Percentiles rank a stretch among this genome's conserved stretches.
phyloP scores from a whole-genome alignment of 352 stramenopile genomes.

The Nothophytophthora sp. region DNA sequence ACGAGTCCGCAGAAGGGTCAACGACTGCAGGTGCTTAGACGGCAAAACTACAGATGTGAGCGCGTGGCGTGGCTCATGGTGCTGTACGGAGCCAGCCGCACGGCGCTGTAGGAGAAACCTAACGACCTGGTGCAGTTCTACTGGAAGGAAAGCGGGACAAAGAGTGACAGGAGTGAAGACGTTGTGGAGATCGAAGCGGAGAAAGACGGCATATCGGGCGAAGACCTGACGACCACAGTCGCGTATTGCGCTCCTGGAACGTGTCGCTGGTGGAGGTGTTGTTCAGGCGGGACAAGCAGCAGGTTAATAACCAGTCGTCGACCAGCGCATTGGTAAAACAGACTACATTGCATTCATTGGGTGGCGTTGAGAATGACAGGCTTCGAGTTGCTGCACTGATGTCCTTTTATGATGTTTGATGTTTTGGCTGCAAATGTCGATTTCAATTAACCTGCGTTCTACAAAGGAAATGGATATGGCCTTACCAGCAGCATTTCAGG shows the following conservation, averaged over 20 bases:
- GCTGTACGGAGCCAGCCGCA: conserved; percentile 71
- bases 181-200: conserved; percentile 1
- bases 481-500: too few species aligned
- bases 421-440: too few species aligned
- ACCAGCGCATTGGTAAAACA: too few species aligned
- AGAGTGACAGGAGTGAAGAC: conserved; percentile 10
- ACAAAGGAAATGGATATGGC: too few species aligned
- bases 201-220: conserved; percentile 40
- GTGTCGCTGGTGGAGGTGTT: conserved; percentile 73
- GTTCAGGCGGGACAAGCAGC: conserved; percentile 40
- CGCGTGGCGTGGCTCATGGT: conserved; percentile 64
- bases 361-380: too few species aligned
- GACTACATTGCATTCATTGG: too few species aligned
- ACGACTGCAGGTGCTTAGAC: conserved; percentile 44
- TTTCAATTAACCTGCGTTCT: too few species aligned
- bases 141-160: conserved; percentile 34
- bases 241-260: conserved; percentile 80
- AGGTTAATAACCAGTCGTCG: conserved; percentile 21
- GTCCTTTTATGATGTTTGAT: too few species aligned
- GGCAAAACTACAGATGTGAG: conserved; percentile 32
- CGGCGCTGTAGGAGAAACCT: conserved; percentile 81
- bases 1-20: conserved; percentile 64
- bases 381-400: too few species aligned
- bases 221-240: conserved; percentile 62
- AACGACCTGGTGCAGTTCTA: conserved; percentile 79